phyloP scores from a whole-genome alignment of 768 basidiomycete genomes.

The Suillus variegatus region DNA sequence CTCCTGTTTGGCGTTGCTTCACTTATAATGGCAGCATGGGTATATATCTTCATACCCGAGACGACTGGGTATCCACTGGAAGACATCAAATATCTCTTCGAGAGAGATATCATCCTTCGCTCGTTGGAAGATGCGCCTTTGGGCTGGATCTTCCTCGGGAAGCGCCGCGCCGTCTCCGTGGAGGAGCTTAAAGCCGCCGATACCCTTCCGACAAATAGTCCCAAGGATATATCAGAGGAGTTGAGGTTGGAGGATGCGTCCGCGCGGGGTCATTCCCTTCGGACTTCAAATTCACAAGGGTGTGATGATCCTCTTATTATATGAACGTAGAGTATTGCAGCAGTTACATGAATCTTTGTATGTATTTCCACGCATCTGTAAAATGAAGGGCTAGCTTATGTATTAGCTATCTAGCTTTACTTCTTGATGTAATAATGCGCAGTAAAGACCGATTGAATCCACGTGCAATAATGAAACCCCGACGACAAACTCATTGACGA shows the following conservation, averaged over 20 bases:
- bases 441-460: background rate
- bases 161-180: conserved; percentile 24
- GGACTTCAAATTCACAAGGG: background rate
- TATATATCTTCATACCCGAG: conserved; percentile 39
- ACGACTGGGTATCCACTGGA: conserved; percentile 41
- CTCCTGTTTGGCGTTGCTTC: conserved; percentile 34
- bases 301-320: background rate
- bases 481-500: too few species aligned
- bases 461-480: background rate
- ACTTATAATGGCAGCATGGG: conserved; percentile 35
- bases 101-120: conserved; percentile 31
- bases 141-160: conserved; percentile 28
- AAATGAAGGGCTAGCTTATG: background rate
- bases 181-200: conserved; percentile 24
- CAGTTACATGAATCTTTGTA: background rate
- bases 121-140: conserved; percentile 35
- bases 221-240: background rate
- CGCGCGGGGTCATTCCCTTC: background rate
- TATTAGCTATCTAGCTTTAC: background rate
- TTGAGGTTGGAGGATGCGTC: background rate
- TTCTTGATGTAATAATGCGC: background rate
- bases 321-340: background rate
- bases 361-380: background rate
- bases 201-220: background rate
- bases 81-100: conserved; percentile 38